Evolutionary conservation across 1,139 yeast genomes (phyloP).

Genomic region (Arxiozyma bovina): DNA sequence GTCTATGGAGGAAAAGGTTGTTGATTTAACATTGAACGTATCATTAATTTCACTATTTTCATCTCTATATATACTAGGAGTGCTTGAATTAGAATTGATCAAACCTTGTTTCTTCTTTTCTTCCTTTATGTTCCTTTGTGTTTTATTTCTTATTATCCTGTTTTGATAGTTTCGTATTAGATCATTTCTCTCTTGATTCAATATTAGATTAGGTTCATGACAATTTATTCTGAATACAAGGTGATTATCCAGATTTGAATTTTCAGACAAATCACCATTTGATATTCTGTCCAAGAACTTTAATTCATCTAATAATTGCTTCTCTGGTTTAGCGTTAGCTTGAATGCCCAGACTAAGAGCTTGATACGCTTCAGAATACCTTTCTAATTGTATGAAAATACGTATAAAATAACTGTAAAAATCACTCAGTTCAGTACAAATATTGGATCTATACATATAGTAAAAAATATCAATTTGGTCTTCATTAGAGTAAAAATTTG

Average conservation of each 20-base stretch:
- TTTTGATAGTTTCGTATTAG: neutral
- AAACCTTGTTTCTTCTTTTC: too few relatives aligned
- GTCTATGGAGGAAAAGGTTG: neutral
- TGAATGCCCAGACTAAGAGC: slow-evolving; percentile 57
- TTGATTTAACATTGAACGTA: neutral
- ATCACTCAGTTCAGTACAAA: slow-evolving; percentile 58
- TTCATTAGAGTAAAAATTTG: slow-evolving; percentile 14
- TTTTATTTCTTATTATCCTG: neutral
- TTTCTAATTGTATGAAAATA: slow-evolving; percentile 44
- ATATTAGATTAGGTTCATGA: neutral
- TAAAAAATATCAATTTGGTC: slow-evolving; percentile 49
- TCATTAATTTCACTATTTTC: neutral
- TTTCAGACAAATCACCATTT: too few relatives aligned
- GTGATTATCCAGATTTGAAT: neutral
- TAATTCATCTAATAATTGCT: slow-evolving; percentile 1
- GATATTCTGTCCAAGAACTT: neutral
- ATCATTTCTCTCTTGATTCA: slow-evolving; percentile 1
- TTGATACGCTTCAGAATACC: slow-evolving; percentile 51
- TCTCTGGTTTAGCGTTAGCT: slow-evolving; percentile 8
- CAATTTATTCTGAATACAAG: neutral
- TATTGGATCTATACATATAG: slow-evolving; percentile 63
- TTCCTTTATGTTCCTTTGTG: neutral
- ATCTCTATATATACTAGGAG: neutral
- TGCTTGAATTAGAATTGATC: neutral
- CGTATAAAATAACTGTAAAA: slow-evolving; percentile 79